Evolutionary conservation across 768 basidiomycete genomes (phyloP), one percentile per base, ranked within the genome.

Genomic region (Suillus luteus): DNA sequence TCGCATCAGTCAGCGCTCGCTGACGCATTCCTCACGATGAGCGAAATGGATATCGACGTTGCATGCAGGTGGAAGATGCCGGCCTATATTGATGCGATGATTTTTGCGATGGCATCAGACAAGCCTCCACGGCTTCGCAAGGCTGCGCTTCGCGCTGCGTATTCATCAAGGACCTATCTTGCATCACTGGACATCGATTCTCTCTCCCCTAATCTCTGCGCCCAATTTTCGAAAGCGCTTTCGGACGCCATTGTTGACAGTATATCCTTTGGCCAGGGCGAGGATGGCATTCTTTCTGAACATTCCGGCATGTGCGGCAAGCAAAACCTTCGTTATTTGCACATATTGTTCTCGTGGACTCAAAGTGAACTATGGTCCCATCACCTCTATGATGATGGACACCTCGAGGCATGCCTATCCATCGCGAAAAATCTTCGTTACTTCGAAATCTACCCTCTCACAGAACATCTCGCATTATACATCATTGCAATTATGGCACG

Each of bases 381-480:
- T 24, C 62, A 64, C 12, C 37, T 65, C 14, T 31, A 38, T 57
- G 59, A 58, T 24, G 44, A 35, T 33, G 62, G 62, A 17, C 64
- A 65, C 43, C 51, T 64, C n/a, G 35, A 35, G 5, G 33, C 24
- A 27, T 65, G 64, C 40, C 31, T 41, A 49, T 35, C 27, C 22
- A 63, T 65, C 17, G 62, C 62, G 8, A 33, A 60, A 3, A 60
- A 44, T 14, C 27, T 64, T 37, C 60, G 46, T 15, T 55, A 61
- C 17, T 49, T 62, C 22, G 54, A 62, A 33, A 24, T 64, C 8
- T 52, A 60, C 27, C 62, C 62, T 7, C 27, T 64, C 19, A 64
- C 48, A 48, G 63, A 62, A 41, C 63, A 64, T 49, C 59, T 64
- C 19, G 63, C 59, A 17, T 59, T 61, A 22, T 64, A 64, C 49